A percentile compares a stretch with the other conserved stretches of the same genome.
Evolutionary conservation across 768 basidiomycete genomes (phyloP).

Genomic region (Ephemerocybe angulata): DNA sequence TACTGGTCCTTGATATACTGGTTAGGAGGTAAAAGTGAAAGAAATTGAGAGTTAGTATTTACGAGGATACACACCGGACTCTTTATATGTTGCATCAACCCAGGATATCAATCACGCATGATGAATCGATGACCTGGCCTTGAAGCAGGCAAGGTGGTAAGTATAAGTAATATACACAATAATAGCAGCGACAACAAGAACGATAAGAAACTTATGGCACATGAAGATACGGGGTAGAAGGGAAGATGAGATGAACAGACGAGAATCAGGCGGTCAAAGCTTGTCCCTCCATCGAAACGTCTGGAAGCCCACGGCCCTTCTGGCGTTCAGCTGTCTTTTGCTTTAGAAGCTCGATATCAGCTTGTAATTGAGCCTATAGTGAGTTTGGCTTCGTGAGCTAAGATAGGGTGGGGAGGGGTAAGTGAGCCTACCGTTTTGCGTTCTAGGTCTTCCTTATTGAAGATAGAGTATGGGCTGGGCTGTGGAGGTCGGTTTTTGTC

Average conservation of each 20-base stretch:
- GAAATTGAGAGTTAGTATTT: too few relatives aligned
- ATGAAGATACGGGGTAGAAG: not conserved
- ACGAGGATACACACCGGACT: too few relatives aligned
- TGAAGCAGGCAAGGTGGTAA: too few relatives aligned
- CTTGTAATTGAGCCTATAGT: conserved; percentile 50
- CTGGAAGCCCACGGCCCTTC: conserved; percentile 9
- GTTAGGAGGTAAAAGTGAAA: not conserved
- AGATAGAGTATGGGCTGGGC: conserved; percentile 54
- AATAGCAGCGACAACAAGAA: too few relatives aligned
- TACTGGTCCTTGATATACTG: conserved; percentile 3
- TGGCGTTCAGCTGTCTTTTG: conserved; percentile 44
- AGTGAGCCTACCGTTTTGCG: conserved; percentile 42
- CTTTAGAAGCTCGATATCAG: conserved; percentile 56
- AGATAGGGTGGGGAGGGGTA: not conserved
- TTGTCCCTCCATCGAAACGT: conserved; percentile 17
- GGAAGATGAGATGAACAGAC: not conserved
- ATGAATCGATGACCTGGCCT: too few relatives aligned
- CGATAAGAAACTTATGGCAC: too few relatives aligned
- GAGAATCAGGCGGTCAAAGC: not conserved
- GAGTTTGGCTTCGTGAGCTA: not conserved
- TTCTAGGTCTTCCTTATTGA: conserved; percentile 55
- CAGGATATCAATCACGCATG: too few relatives aligned
- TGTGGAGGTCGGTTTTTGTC: conserved; percentile 39
- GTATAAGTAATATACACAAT: too few relatives aligned
- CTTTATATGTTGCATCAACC: too few relatives aligned